A percentile compares a stretch with the other conserved stretches of the same genome.
phyloP scores from a whole-genome alignment of 2,329 filamentous ascomycete genomes.

The Gliomastix tumulicola region DNA sequence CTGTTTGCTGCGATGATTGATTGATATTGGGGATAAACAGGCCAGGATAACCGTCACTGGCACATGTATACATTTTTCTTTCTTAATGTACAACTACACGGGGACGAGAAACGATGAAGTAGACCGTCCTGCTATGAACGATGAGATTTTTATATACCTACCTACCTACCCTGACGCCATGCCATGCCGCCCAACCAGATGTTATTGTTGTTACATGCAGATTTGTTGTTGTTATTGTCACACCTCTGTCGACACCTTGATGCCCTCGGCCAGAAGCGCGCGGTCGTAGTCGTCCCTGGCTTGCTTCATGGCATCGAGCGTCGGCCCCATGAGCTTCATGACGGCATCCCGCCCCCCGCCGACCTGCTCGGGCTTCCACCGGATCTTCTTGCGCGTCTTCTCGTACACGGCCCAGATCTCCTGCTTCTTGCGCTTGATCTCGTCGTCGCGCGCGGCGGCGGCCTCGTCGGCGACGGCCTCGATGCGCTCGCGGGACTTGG shows the following conservation, averaged over 20 bases:
- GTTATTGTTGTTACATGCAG: too few relatives aligned
- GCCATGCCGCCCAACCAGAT: too few relatives aligned
- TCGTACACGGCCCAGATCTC: slow-evolving; percentile 66
- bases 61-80: too few relatives aligned
- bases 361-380: slow-evolving; percentile 60
- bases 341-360: slow-evolving; percentile 73
- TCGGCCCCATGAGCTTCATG: slow-evolving; percentile 67
- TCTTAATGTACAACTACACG: too few relatives aligned
- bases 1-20: too few relatives aligned
- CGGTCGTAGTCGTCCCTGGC: slow-evolving; percentile 66
- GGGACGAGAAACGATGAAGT: too few relatives aligned
- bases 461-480: slow-evolving; percentile 13
- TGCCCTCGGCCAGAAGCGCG: slow-evolving; percentile 59
- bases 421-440: slow-evolving; percentile 59
- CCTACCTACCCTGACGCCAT: too few relatives aligned
- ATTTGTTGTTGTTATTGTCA: too few relatives aligned
- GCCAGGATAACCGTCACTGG: too few relatives aligned
- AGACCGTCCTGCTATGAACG: too few relatives aligned
- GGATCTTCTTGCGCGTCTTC: slow-evolving; percentile 66
- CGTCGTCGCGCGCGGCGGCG: slow-evolving; percentile 48
- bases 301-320: slow-evolving; percentile 60
- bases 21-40: too few relatives aligned
- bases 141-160: too few relatives aligned
- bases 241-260: slow-evolving; percentile 41
- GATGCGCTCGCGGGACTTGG: slow-evolving; percentile 49